Conservation (phyloP, 139 green algal species). For the Monoraphidium neglectum region DNA sequence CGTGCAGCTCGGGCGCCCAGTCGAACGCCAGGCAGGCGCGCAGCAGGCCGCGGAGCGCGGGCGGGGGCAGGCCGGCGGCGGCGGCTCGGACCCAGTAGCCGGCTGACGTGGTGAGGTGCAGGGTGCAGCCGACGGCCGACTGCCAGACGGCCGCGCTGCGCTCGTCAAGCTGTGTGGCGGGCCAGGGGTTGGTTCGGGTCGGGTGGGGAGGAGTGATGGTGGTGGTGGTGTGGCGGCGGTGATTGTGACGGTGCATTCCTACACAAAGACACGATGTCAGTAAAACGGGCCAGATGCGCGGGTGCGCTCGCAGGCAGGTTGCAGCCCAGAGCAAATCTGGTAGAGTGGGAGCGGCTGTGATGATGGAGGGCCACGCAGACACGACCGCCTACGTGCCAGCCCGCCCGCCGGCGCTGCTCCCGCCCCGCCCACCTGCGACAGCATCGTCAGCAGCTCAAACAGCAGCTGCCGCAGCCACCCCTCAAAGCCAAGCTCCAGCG, state of each 20-base stretch:
- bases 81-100: conserved; percentile 51
- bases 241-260: not conserved
- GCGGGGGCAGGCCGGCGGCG: conserved; percentile 47
- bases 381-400: not conserved
- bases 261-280: not conserved
- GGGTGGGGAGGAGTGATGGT: not conserved
- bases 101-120: conserved; percentile 53
- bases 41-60: conserved; percentile 57
- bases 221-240: not conserved
- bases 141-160: conserved; percentile 57
- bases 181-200: not conserved
- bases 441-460: conserved; percentile 56
- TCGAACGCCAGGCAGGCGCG: conserved; percentile 33
- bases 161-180: conserved; percentile 32
- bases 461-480: conserved; percentile 75
- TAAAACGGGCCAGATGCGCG: not conserved
- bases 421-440: conserved; percentile 37
- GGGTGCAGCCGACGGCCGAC: conserved; percentile 61
- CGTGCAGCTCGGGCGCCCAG: conserved; percentile 49
- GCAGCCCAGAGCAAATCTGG: not conserved
- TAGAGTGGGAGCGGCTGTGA: not conserved
- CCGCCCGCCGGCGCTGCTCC: not conserved
- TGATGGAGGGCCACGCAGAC: not conserved
- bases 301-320: not conserved
- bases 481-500: conserved; percentile 13